A percentile compares a stretch with the other conserved stretches of the same genome.
These are phyloP conservation scores for Tillandsia leiboldiana DNA, from an alignment of 176 grass and related monocot species.

Conservation along the genomic window DNA sequence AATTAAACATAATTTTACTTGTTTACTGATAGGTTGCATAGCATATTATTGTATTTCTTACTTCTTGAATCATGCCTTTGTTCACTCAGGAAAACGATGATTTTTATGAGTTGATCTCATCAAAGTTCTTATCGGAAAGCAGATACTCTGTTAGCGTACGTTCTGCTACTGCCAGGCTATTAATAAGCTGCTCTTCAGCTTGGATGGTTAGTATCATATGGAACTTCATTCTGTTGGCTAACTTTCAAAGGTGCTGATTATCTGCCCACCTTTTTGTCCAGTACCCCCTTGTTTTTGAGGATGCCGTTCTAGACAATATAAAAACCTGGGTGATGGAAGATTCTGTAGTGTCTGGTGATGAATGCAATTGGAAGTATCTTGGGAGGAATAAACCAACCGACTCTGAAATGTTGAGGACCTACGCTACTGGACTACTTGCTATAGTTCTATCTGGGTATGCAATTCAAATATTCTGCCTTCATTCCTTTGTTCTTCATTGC, in stretches of 20 bases:
- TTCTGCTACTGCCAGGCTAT: conserved; percentile 63
- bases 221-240: not conserved
- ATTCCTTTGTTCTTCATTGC: not conserved
- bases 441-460: conserved; percentile 65
- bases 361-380: conserved; percentile 55
- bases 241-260: not conserved
- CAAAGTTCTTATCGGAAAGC: conserved; percentile 63
- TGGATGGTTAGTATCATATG: conserved; percentile 47
- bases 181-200: conserved; percentile 60
- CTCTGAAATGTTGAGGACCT: conserved; percentile 56
- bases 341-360: conserved; percentile 26
- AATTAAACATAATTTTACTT: not conserved
- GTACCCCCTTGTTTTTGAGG: conserved; percentile 74
- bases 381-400: conserved; percentile 63
- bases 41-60: not conserved
- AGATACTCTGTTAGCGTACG: conserved; percentile 37
- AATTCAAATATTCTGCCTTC: conserved; percentile 1
- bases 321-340: conserved; percentile 69
- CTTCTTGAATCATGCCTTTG: not conserved
- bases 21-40: not conserved
- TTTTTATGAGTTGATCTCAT: conserved; percentile 73
- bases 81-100: conserved; percentile 70
- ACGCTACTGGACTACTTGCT: conserved; percentile 75
- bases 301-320: conserved; percentile 61
- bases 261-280: conserved; percentile 27